Evolutionary conservation across 805 yeast genomes (phyloP), one percentile per base, ranked within the genome.

Genomic region (Debaryomyces castellii): DNA sequence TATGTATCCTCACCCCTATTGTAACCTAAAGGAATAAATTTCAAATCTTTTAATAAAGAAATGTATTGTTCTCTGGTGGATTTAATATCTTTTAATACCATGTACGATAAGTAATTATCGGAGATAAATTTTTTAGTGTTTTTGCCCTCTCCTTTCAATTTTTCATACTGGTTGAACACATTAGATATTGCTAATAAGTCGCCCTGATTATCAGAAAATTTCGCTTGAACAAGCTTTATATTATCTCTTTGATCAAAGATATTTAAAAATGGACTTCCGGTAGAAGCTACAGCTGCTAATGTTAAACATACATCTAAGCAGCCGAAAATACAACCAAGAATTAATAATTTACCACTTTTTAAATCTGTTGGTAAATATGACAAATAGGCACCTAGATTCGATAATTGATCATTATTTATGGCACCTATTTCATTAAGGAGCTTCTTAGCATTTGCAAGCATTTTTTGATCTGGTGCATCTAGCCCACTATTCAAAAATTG

Each of bases 331-430:
- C 92, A 81, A 1, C 96, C 90, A 49, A 82, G 78, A 14, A 91
- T 81, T 28, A 92, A 67, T 43, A 91, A 64, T 56, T 92, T 92
- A 7, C 96, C 97, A 40, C 89, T 85, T 49, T 81, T 84, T 37
- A 92, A 78, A 61, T 92, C 98, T 1, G 87, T 82, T 1, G 99
- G 99, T 48, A 92, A 71, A 57, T 85, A 71, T 0, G 97, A 85
- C 28, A 92, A 71, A 55, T 85, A 89, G 36, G 71, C 76, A 17
- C 99, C 99, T 38, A 92, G 67, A 46, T 88, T 81, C 0, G 98
- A 85, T 32, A 91, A 69, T 3, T 45, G 44, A 59, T 71, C 67
- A 10, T 50, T 51, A 10, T 65, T 67, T 39, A 94, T 59, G 3
- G 96, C 89, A 0, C 97, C 97, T 39, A 88, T 77, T 36, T 87